Conservation (phyloP, 2,329 filamentous ascomycete genomes). For the Penicillium sp. region DNA sequence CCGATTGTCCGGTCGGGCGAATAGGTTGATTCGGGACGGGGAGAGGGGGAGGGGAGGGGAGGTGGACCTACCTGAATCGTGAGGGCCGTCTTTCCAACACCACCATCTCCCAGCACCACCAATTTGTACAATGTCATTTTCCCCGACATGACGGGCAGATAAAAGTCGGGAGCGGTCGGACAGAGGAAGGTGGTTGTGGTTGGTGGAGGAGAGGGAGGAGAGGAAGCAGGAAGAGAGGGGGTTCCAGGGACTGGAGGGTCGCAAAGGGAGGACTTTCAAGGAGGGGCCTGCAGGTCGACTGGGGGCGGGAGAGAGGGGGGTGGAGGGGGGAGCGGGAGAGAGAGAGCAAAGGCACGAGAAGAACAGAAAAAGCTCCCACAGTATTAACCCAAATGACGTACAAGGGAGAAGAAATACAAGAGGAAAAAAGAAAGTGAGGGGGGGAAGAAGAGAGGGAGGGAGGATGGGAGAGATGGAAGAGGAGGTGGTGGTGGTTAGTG, state of each 20-base stretch:
- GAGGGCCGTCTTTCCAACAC: slow-evolving; percentile 90
- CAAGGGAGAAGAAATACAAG: background rate
- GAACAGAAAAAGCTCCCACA: background rate
- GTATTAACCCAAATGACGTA: background rate
- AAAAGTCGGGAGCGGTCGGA: slow-evolving; percentile 13
- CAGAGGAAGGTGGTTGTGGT: background rate
- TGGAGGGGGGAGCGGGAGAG: background rate
- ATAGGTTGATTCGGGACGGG: background rate
- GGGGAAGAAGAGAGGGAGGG: background rate
- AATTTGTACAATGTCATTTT: slow-evolving; percentile 96
- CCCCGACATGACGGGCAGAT: slow-evolving; percentile 68
- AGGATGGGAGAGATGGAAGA: background rate
- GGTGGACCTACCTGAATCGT: slow-evolving; percentile 70
- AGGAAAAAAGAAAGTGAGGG: background rate
- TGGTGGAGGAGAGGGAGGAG: background rate
- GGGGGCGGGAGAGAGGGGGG: background rate
- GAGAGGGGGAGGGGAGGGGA: background rate
- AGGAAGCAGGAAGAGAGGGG: slow-evolving; percentile 2
- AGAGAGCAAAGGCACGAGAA: background rate
- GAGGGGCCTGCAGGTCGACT: slow-evolving; percentile 1
- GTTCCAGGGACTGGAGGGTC: too few relatives aligned
- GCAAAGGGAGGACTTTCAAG: background rate
- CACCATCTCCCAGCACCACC: slow-evolving; percentile 92
- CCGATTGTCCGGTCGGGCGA: slow-evolving; percentile 15
- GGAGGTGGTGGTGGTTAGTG: background rate